Evolutionary conservation across 2,329 filamentous ascomycete genomes (phyloP), one percentile per base, ranked within the genome.

Genomic region (Curvularia verruculosa): DNA sequence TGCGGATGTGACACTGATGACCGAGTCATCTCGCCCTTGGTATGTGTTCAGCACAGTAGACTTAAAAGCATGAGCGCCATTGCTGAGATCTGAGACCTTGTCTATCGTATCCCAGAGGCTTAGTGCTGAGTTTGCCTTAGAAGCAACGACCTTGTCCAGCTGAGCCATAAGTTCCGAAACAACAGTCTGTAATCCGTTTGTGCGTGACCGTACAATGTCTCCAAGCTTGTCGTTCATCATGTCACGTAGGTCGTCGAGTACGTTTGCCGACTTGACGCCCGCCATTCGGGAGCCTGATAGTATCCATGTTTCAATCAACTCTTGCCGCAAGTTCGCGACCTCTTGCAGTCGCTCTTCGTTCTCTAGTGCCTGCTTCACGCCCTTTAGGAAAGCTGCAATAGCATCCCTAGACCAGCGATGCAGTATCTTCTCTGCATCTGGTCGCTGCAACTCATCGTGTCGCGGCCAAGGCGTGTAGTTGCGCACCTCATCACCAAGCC

Each of bases 401-500:
- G 76, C 76, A 46, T 75, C 71, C 56, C 69, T 76, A 8, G 74
- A 78, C 79, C 77, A 81, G 37, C 67, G 64, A 43, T 74, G 73
- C 24, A 77, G 59, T 49, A 80, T 68, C 19, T 69, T 76, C 54
- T 79, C 76, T 5, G 75, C 78, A 18, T 81, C 79, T 2, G 72
- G 54, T 28, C 71, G 60, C 23, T 77, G 70, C 5, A 83, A 66
- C 63, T 95, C 90, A 63, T 93, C 91, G 66, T 96, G 88, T 28
- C 90, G 87, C 34, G 96, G 90, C 79, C 92, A 96, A 0, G 93
- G 93, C 0, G 88, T 94, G 71, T 96, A 97, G 63, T 89, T 89
- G 45, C 85, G 86, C 40, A 96, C 90, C 58, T 96, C 91, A 7
- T 92, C 87, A 18, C 89, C 84, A 60, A 95, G 90, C 90, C 92